Evolutionary conservation across 2,329 filamentous ascomycete genomes (phyloP).

Genomic region (Hypoxylon sp.): DNA sequence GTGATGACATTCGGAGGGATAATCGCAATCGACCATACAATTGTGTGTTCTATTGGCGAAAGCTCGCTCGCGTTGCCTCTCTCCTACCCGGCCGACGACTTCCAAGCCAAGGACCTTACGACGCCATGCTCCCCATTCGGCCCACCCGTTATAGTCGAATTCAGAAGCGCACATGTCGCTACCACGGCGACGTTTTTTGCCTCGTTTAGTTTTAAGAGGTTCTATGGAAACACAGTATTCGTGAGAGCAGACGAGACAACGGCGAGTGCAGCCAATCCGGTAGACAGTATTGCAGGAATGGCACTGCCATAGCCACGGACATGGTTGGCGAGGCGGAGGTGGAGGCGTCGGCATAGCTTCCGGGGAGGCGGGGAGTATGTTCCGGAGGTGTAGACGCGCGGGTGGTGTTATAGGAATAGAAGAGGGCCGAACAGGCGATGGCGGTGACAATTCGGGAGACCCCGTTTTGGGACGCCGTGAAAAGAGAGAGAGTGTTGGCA

Average conservation of each 20-base stretch:
- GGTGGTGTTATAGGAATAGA: slow-evolving; percentile 47
- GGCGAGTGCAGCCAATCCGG: slow-evolving; percentile 54
- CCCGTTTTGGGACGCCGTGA: slow-evolving; percentile 26
- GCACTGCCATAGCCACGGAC: slow-evolving; percentile 57
- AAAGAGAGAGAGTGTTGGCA: slow-evolving; percentile 48
- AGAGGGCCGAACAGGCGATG: slow-evolving; percentile 15
- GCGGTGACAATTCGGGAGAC: slow-evolving; percentile 22
- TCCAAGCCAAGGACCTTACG: slow-evolving; percentile 50
- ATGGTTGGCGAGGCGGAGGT: slow-evolving; percentile 45
- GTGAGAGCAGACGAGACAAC: slow-evolving; percentile 55
- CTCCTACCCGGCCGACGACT: slow-evolving; percentile 52
- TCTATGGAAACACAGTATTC: slow-evolving; percentile 47
- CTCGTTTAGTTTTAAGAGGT: slow-evolving; percentile 15
- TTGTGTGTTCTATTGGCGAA: slow-evolving; percentile 46
- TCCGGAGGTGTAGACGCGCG: slow-evolving; percentile 51
- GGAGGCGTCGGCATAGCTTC: slow-evolving; percentile 48
- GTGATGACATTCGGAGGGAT: slow-evolving; percentile 61
- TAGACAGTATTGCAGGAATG: slow-evolving; percentile 54
- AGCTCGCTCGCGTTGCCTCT: slow-evolving; percentile 41
- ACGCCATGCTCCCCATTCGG: slow-evolving; percentile 52
- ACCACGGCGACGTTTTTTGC: slow-evolving; percentile 46
- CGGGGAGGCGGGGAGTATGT: slow-evolving; percentile 48
- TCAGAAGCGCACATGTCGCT: slow-evolving; percentile 48
- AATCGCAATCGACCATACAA: slow-evolving; percentile 55
- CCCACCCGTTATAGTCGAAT: slow-evolving; percentile 53